These are phyloP conservation scores for Setomelanomma holmii DNA, from an alignment of 2,329 filamentous ascomycete species.

Conservation along the genomic window DNA sequence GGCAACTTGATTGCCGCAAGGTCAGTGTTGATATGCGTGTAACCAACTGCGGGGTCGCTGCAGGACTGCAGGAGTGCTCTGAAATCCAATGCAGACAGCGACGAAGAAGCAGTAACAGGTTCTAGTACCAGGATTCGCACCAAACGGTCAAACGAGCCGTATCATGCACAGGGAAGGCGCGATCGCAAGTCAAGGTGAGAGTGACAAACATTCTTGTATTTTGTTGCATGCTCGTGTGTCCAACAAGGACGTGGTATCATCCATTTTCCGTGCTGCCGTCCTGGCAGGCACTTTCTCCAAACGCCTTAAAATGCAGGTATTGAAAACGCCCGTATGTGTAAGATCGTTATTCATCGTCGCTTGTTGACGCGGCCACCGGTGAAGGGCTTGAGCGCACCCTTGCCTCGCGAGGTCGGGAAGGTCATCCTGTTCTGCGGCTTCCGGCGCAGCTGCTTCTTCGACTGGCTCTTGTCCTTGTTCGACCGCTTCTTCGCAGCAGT, in stretches of 20 bases:
- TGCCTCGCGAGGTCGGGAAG: conserved; percentile 44
- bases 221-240: neutral
- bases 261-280: conserved; percentile 12
- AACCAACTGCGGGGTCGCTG: neutral
- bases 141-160: no score
- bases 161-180: no score
- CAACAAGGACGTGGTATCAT: conserved; percentile 38
- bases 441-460: conserved; percentile 46
- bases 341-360: conserved; percentile 29
- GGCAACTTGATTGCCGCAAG: no score
- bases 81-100: no score
- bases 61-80: no score
- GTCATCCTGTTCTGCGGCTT: conserved; percentile 50
- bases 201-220: neutral
- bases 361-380: conserved; percentile 38
- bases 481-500: conserved; percentile 28
- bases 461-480: conserved; percentile 44
- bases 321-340: conserved; percentile 20
- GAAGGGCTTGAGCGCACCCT: conserved; percentile 45
- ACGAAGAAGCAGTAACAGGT: no score
- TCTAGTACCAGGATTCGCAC: no score
- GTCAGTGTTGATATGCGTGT: no score
- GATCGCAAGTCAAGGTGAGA: no score
- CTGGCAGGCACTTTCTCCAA: conserved; percentile 10
- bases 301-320: conserved; percentile 33